A percentile compares a stretch with the other conserved stretches of the same genome.
Conservation (phyloP, 257 asterid species). For the Schizonepeta tenuifolia region DNA sequence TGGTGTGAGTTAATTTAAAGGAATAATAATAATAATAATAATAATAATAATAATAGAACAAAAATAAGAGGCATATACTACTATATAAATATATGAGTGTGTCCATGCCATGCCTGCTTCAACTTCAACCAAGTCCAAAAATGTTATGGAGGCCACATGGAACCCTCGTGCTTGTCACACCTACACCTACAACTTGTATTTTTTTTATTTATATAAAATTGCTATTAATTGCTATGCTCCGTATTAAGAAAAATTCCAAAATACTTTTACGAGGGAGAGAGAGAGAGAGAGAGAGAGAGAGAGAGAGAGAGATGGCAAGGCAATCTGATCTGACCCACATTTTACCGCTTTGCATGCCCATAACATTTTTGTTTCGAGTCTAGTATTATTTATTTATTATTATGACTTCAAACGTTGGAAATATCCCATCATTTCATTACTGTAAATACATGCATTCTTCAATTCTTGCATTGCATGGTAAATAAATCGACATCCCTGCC, state of each 20-base stretch:
- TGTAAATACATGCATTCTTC: background rate
- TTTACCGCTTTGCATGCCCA: constrained; percentile 24
- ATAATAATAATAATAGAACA: no score
- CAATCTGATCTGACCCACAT: constrained; percentile 25
- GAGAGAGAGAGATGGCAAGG: background rate
- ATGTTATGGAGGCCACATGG: constrained; percentile 37
- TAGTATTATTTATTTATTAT: no score
- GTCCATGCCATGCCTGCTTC: no score
- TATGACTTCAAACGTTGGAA: constrained; percentile 22
- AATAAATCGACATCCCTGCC: background rate
- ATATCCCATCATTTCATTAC: no score
- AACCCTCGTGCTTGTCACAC: constrained; percentile 31
- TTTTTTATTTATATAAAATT: background rate
- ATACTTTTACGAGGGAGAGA: constrained; percentile 3
- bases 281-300: no score
- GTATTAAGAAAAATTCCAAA: constrained; percentile 2
- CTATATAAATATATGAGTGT: no score
- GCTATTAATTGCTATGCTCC: no score
- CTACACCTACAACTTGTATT: background rate
- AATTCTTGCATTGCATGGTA: background rate
- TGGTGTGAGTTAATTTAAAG: background rate
- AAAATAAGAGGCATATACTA: no score
- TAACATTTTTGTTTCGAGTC: constrained; percentile 23
- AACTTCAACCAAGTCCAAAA: no score
- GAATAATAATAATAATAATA: background rate